phyloP scores from a whole-genome alignment of 2,329 filamentous ascomycete species.

The Pyricularia sp. region DNA sequence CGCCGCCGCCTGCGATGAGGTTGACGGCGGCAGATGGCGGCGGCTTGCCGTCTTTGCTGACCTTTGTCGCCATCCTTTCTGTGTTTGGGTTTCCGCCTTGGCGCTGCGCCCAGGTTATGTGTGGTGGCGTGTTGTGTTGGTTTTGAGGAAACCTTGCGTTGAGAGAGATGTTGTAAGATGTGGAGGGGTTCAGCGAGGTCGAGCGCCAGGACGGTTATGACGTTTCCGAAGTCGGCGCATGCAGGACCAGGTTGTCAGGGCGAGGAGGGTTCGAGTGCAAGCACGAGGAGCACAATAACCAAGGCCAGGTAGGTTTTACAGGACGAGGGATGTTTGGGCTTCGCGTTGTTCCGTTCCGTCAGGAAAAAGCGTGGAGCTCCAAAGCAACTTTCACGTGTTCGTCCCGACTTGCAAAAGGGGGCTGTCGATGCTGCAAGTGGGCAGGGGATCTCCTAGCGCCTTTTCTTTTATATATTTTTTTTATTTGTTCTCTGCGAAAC shows the following conservation, averaged over 20 bases:
- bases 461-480: too few species aligned
- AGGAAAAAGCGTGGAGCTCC: neutral
- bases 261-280: neutral
- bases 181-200: neutral
- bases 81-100: too few species aligned
- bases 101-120: neutral
- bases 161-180: neutral
- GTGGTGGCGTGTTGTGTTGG: neutral
- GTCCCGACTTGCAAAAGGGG: neutral
- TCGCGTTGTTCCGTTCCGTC: neutral
- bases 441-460: neutral
- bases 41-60: slow-evolving; percentile 51
- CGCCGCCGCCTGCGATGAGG: slow-evolving; percentile 88
- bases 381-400: neutral
- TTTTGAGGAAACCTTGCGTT: neutral
- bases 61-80: slow-evolving; percentile 30
- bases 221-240: neutral
- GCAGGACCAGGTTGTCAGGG: neutral
- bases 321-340: neutral
- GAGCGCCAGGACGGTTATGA: neutral
- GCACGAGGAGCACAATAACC: neutral
- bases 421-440: neutral
- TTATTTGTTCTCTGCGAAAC: neutral
- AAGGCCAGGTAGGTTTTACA: neutral
- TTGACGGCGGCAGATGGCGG: slow-evolving; percentile 78